Evolutionary conservation across 106 monocot species (phyloP).

Genomic region (Dendrobium catenatum): DNA sequence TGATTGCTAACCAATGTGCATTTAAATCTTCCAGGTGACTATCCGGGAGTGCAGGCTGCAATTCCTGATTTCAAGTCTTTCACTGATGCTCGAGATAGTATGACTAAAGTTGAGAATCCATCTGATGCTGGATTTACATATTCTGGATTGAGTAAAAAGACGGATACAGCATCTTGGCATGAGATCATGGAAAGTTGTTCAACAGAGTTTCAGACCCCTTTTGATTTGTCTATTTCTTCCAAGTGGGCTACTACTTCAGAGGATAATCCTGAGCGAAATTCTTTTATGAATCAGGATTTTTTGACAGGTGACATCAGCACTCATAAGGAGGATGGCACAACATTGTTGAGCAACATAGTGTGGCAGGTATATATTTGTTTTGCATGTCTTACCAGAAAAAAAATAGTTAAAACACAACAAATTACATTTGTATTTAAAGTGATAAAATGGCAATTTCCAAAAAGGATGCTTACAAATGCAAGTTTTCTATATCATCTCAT

Average conservation of each 20-base stretch:
- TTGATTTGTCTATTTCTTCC: slow-evolving; percentile 1
- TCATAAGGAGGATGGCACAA: not conserved
- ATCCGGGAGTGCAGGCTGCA: not conserved
- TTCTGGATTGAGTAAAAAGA: not conserved
- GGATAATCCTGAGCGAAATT: not conserved
- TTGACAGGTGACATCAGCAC: not conserved
- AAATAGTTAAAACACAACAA: not conserved
- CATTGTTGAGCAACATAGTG: not conserved
- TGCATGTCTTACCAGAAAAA: not conserved
- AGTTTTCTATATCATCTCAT: not conserved
- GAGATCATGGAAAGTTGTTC: not conserved
- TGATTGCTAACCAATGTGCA: not conserved
- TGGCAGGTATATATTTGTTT: slow-evolving; percentile 4
- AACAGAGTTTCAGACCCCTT: slow-evolving; percentile 3
- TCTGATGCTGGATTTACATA: not conserved
- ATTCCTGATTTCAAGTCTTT: slow-evolving; percentile 2
- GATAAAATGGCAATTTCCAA: not conserved
- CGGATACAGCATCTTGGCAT: not conserved
- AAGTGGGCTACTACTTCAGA: slow-evolving; percentile 1
- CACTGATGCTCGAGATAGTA: slow-evolving; percentile 1
- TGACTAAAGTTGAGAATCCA: not conserved
- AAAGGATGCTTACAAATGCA: not conserved
- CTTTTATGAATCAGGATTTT: slow-evolving; percentile 6
- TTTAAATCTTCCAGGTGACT: not conserved
- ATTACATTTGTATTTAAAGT: not conserved